Conservation (phyloP, 208 protist genomes). For the Borovskyia barvae region DNA sequence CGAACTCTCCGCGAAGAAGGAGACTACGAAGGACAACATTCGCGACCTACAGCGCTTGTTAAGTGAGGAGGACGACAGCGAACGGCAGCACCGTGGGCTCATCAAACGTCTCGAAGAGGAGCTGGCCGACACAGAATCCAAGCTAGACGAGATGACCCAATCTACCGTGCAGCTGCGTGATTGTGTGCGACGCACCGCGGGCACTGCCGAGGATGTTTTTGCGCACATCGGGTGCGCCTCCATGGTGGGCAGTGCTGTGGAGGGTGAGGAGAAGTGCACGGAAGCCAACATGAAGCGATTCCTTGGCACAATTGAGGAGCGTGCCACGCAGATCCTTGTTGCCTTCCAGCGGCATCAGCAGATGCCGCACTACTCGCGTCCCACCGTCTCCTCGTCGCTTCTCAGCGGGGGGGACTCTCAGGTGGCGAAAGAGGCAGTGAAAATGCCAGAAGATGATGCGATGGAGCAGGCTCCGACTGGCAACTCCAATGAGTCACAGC, state of each 20-base stretch:
- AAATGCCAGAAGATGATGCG: constrained; percentile 14
- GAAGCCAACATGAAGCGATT: constrained; percentile 88
- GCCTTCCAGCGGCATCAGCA: constrained; percentile 58
- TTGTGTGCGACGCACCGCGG: constrained; percentile 56
- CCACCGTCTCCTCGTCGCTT: background rate
- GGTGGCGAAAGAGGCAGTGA: constrained; percentile 4
- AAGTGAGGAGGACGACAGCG: constrained; percentile 74
- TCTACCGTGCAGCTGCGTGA: constrained; percentile 53
- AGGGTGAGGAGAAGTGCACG: constrained; percentile 47
- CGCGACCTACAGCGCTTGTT: constrained; percentile 75
- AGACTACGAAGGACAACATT: constrained; percentile 89
- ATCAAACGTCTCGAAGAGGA: constrained; percentile 90
- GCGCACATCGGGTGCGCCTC: constrained; percentile 62
- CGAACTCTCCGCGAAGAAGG: constrained; percentile 91
- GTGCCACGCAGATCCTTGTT: constrained; percentile 74
- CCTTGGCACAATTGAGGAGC: constrained; percentile 91
- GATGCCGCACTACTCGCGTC: constrained; percentile 1
- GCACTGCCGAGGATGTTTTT: constrained; percentile 81
- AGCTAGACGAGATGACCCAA: constrained; percentile 66
- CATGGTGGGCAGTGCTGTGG: constrained; percentile 14
- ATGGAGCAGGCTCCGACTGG: constrained; percentile 28
- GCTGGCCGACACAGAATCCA: constrained; percentile 79
- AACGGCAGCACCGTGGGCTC: constrained; percentile 67
- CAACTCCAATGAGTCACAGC: constrained; percentile 22
- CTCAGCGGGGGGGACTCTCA: constrained; percentile 6